Conservation (phyloP, 1,284 basidiomycete species). For the Microbotryum intermedium region DNA sequence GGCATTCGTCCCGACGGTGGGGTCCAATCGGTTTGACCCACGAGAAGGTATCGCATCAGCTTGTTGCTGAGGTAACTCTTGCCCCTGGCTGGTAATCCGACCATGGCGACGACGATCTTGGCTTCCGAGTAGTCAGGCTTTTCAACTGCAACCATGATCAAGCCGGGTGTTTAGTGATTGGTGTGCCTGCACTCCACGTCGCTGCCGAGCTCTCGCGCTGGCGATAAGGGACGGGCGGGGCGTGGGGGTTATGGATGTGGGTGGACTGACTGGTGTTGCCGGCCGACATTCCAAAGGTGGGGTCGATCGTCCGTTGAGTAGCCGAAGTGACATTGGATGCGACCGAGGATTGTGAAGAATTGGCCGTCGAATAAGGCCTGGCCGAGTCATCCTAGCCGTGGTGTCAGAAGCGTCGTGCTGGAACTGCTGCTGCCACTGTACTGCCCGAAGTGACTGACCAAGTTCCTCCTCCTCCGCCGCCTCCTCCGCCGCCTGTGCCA, state of each 20-base stretch:
- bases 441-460: not conserved
- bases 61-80: constrained; percentile 80
- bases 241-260: not conserved
- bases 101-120: constrained; percentile 98
- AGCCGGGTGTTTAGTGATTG: not conserved
- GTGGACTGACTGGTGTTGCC: constrained; percentile 20
- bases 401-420: not conserved
- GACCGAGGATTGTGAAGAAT: constrained; percentile 18
- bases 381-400: not conserved
- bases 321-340: constrained; percentile 9
- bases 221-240: not conserved
- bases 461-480: not conserved
- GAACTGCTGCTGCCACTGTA: too few relatives aligned
- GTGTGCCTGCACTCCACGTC: not conserved
- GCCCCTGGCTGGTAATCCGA: constrained; percentile 70
- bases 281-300: constrained; percentile 26
- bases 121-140: constrained; percentile 97
- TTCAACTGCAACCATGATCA: constrained; percentile 50
- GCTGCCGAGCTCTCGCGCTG: not conserved
- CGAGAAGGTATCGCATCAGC: constrained; percentile 69
- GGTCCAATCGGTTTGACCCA: constrained; percentile 41
- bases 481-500: not conserved
- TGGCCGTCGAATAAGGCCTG: constrained; percentile 31
- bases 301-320: constrained; percentile 6
- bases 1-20: not conserved